Evolutionary conservation across 2,329 filamentous ascomycete species (phyloP), one percentile per base, ranked within the genome.

Genomic region (Cordyceps tenuipes): DNA sequence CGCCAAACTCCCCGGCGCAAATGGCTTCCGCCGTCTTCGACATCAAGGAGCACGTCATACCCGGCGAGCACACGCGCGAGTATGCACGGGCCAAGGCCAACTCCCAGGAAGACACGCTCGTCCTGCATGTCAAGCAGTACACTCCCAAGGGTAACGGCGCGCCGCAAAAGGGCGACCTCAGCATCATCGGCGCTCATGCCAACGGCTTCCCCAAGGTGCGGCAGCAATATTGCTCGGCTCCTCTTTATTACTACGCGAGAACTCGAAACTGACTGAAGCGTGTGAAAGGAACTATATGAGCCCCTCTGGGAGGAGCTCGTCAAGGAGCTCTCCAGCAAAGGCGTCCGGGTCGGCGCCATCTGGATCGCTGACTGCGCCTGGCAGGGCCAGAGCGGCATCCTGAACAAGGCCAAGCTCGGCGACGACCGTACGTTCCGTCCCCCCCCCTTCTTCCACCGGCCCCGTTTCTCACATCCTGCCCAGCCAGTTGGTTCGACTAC

Each of bases 291-390:
- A 77, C 75, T 97, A 2, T 97, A 97, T 69, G 92, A 97, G 68
- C 89, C 93, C 0, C 77, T 97, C 0, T 97, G 91, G 89, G 90
- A 93, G 62, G 90, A 96, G 56, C 77, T 97, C 1, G 77, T 89
- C 65, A 73, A 78, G 19, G 76, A 79, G 19, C 76, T 86, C 6
- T 80, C 81, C 64, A 70, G 73, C 15, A 76, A 79, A 60, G 85
- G 84, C 19, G 83, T 95, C 66, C 79, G 81, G 2, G 90, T 97
- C 66, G 83, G 90, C 61, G 79, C 83, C 63, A 92, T 97, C 66
- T 96, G 90, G 89, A 94, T 96, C 66, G 86, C 90, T 63, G 93
- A 97, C 74, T 84, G 89, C n/a, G 86, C 90, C 34, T 87, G 91
- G 70, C 90, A 97, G 76, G 92, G 92, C 41, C 79, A 84, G 67